Base-by-base conservation (phyloP, 441 rosid species). In the Gossypium gossypioides region DNA sequence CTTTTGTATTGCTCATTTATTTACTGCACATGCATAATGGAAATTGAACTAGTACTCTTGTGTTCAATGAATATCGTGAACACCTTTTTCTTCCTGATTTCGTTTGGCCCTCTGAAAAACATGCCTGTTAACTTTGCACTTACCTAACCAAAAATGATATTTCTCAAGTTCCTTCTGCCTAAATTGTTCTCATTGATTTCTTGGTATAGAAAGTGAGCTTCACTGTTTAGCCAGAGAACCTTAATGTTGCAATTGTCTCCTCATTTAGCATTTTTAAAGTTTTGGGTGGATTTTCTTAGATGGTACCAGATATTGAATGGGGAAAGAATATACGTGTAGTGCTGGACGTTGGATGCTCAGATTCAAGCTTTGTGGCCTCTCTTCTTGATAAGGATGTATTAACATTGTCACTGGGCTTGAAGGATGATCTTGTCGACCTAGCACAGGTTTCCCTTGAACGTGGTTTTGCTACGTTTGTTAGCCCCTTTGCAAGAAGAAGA, bases 251-350 rank as follows among this genome's bases (percentile, higher is more conserved):
- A 55, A 29, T 25, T 40, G 6, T 72, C 48, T n/a, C 12, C 58
- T n/a, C 34, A 34, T 64, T 70, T 60, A 64, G 60, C 55, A 63
- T 72, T 52, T 75, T 65, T 15, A 27, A 74, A 75, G 72, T 60
- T 74, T 83, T 77, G 73, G 76, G 81, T 58, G 74, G 72, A 74
- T 77, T 78, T 86, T 86, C 70, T 76, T 85, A 93, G 98, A 91
- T 90, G 95, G 98, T 93, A 74, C 98, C 97, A 55, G 98, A 93
- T 78, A 90, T 93, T 72, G 96, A 91, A 84, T 93, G 98, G 98
- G 98, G 98, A 70, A 93, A 91, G 88, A 93, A 91, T 82, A 85
- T 90, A 57, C 96, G 90, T 74, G 80, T 91, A 60, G 90, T 93
- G 51, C 80, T 93, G 89, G 95, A 93, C 71, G 83, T 88, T 72